Evolutionary conservation across 2,329 filamentous ascomycete species (phyloP).

Genomic region (Botrytis medusae): DNA sequence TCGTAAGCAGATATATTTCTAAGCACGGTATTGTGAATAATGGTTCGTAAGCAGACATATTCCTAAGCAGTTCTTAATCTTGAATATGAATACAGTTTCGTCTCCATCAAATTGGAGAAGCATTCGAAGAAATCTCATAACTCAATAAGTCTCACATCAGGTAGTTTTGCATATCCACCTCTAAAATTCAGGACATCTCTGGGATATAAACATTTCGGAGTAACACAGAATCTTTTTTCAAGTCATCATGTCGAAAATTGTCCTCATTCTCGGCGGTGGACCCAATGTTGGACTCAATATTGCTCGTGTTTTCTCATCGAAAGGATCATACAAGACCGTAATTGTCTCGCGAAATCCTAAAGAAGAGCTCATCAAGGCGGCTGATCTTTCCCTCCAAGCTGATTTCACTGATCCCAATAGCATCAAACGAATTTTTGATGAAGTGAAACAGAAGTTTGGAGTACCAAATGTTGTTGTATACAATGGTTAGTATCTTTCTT

Average conservation of each 20-base stretch:
- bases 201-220: not conserved
- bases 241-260: slow-evolving; percentile 16
- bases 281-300: slow-evolving; percentile 42
- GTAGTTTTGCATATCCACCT: not conserved
- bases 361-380: slow-evolving; percentile 33
- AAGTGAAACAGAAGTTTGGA: slow-evolving; percentile 41
- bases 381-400: slow-evolving; percentile 39
- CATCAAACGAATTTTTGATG: slow-evolving; percentile 40
- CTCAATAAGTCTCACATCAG: not conserved
- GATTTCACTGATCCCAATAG: slow-evolving; percentile 41
- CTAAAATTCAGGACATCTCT: too few species aligned
- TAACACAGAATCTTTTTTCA: not conserved
- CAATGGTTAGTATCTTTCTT: slow-evolving; percentile 39
- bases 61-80: not conserved
- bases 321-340: slow-evolving; percentile 45
- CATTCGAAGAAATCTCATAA: not conserved
- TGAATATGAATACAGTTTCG: not conserved
- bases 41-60: not conserved
- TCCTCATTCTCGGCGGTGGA: slow-evolving; percentile 47
- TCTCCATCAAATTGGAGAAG: not conserved
- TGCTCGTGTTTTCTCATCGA: slow-evolving; percentile 41
- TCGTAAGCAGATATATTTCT: not conserved
- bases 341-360: slow-evolving; percentile 39
- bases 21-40: not conserved
- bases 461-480: slow-evolving; percentile 47